Base-by-base conservation (phyloP, 2,329 filamentous ascomycete species). In the Fusarium subtropicale region DNA sequence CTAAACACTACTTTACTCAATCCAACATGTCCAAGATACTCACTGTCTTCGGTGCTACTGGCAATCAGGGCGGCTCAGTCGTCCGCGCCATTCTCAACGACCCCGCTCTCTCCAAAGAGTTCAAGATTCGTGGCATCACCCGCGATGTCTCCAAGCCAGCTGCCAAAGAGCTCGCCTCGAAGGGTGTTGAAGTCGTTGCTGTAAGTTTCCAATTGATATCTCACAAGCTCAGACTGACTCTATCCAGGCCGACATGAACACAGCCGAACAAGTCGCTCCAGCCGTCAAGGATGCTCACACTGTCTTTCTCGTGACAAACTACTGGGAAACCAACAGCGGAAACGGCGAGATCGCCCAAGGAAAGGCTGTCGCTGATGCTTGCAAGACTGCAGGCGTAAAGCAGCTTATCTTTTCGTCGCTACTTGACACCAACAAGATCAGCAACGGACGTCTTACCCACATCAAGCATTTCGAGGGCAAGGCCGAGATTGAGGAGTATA, bases 401-500 rank as follows among this genome's bases (percentile, higher is more conserved):
- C 82, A 84, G 61, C 75, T 84, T 45, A 77, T 86, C 65, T 85
- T 81, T 76, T 84, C 82, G 10, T 82, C 82, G 10, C 77, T 85
- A 38, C 74, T 81, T 38, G 71, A 83, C 62, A 75, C 80, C 30
- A 79, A 76, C 3, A 72, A 82, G 38, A 71, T 75, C 5, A 78
- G 79, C 41, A 75, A 76, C 1, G 83, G 83, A 4, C 74, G 70
- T 1, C 74, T 84, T 2, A 41, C 74, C 5, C 69, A 79, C 20
- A 81, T 85, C 9, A 64, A 77, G 48, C 83, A 86, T 60, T 90
- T 90, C 62, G 87, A 90, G 69, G 79, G 77, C 61, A 90, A 90
- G 74, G 84, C 86, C 30, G 76, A 84, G 33, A 82, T 86, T 15
- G 87, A 89, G 67, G 63, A 80, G n/a, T 88, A 90, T 66, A 87